Percentiles rank a stretch among this genome's conserved stretches.
Evolutionary conservation across 768 basidiomycete genomes (phyloP).

Genomic region (Omphalotus guepiniiformis): DNA sequence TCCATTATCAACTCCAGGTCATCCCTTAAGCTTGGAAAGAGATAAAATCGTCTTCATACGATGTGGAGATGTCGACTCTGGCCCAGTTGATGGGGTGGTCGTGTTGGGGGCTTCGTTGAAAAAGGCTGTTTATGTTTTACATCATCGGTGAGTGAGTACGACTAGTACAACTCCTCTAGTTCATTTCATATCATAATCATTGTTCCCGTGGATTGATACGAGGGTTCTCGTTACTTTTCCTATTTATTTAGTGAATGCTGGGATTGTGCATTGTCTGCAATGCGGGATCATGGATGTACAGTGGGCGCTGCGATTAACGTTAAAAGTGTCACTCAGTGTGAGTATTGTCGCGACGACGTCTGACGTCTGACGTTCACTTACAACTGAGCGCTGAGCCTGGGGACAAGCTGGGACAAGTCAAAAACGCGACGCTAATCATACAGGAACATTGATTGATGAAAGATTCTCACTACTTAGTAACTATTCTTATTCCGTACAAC

Average conservation of each 20-base stretch:
- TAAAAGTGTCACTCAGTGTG: neutral
- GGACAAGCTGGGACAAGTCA: no score
- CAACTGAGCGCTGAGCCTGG: no score
- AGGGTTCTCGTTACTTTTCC: neutral
- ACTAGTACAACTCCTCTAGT: neutral
- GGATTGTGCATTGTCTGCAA: conserved; percentile 12
- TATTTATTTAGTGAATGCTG: conserved; percentile 13
- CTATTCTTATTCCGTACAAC: no score
- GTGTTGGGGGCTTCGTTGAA: conserved; percentile 13
- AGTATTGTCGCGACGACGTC: no score
- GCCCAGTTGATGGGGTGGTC: conserved; percentile 13
- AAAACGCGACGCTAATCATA: no score
- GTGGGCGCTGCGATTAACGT: conserved; percentile 9
- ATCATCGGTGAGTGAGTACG: neutral
- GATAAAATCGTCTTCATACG: conserved; percentile 13
- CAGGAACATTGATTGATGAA: no score
- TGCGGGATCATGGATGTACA: conserved; percentile 6
- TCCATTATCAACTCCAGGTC: no score
- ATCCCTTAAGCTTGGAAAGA: no score
- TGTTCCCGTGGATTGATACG: neutral
- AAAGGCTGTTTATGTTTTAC: conserved; percentile 14
- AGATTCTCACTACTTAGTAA: no score
- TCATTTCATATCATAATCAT: neutral
- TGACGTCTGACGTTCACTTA: no score
- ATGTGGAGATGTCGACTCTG: conserved; percentile 13